Base-by-base conservation (phyloP, 2,329 filamentous ascomycete species). In the Lachnellula suecica region DNA sequence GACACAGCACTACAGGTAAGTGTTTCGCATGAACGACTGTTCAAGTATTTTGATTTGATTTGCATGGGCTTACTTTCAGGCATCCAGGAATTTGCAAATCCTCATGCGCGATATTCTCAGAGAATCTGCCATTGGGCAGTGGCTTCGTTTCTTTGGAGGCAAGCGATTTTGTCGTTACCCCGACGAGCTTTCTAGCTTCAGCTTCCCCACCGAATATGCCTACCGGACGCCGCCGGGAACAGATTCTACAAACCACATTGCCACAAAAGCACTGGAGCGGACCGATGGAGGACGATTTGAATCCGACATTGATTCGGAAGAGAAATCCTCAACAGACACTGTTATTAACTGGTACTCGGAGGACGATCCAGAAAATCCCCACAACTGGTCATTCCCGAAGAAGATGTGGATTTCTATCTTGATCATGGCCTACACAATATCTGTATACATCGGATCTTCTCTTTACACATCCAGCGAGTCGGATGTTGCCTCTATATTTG, bases 381-480 rank as follows among this genome's bases (percentile, higher is more conserved):
- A 77, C 55, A 80, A 80, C 64, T 80, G 77, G 78, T 67, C 70
- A 29, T 63, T 68, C 53, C 45, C 55, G 23, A 74, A 73, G 61
- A 70, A 73, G 13, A 49, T 63, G 9, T 64, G 70, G 56, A 77
- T 77, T 52, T 74, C 72, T 49, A 47, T 63, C 10, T 63, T 69
- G 53, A 78, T 76, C 52, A 74, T 72, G 47, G 59, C 81, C 4
- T 84, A 78, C 71, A 84, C 82, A 1, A 78, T 83, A 53, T 75
- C 79, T 22, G 79, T 79, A 1, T 79, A 79, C 59, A 75, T 74
- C 61, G 74, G 73, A 7, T 72, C 70, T 4, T 46, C 74, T 49
- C 76, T 77, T 56, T 78, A 76, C 58, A 72, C 74, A 2, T 65
- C 74, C 13, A 73, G 72, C 9, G 66, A 67, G 20, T 60, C 65